phyloP scores from a whole-genome alignment of 2,329 filamentous ascomycete genomes.

The Paracamarosporium sp. region DNA sequence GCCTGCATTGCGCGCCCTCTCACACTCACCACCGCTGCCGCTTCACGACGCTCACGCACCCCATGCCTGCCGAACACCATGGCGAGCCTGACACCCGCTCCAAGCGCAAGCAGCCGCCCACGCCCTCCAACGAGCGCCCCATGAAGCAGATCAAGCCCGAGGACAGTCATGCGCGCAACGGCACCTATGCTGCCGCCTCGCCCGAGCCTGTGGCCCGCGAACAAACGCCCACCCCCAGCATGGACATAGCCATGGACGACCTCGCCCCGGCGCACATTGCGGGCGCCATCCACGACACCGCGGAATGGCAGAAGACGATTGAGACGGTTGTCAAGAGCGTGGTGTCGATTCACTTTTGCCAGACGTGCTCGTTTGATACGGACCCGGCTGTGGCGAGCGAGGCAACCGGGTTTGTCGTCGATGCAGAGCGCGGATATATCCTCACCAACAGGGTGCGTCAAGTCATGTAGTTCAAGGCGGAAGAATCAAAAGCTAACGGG shows the following conservation, averaged over 20 bases:
- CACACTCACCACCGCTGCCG: conserved; percentile 6
- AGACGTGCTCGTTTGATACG: conserved; percentile 98
- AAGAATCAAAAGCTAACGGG: conserved; percentile 28
- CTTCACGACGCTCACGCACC: conserved; percentile 5
- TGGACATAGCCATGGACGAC: conserved; percentile 53
- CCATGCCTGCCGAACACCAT: conserved; percentile 56
- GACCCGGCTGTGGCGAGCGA: conserved; percentile 92
- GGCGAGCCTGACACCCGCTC: conserved; percentile 54
- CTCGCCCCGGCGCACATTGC: conserved; percentile 43
- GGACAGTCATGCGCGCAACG: conserved; percentile 48
- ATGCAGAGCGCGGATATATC: conserved; percentile 82
- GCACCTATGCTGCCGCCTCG: conserved; percentile 27
- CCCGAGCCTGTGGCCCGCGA: conserved; percentile 25
- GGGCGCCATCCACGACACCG: conserved; percentile 66
- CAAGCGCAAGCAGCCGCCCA: conserved; percentile 64
- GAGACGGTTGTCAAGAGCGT: conserved; percentile 94
- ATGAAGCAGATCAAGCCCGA: conserved; percentile 63
- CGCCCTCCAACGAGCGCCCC: conserved; percentile 58
- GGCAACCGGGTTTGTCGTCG: conserved; percentile 96
- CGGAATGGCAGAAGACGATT: conserved; percentile 95
- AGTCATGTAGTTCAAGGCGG: background rate
- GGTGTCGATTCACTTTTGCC: conserved; percentile 98
- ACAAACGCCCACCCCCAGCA: conserved; percentile 28
- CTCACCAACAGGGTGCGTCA: conserved; percentile 56
- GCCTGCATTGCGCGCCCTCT: conserved; percentile 2